Conservation (phyloP, 2,329 filamentous ascomycete species). For the Penicillium sp. region DNA sequence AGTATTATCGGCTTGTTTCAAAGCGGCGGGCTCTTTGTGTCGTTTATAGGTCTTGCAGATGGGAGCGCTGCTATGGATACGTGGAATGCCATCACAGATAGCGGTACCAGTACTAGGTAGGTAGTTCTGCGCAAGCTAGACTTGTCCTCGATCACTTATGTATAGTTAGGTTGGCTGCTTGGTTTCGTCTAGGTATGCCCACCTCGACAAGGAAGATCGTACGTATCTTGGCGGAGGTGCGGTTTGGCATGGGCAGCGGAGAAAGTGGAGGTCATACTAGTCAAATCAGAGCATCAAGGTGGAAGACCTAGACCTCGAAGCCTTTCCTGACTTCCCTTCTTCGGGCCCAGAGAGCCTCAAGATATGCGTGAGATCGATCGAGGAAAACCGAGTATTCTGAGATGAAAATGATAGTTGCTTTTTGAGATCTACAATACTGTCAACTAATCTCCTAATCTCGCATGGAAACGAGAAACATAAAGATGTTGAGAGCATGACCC, state of each 20-base stretch:
- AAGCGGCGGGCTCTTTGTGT: constrained; percentile 1
- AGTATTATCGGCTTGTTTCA: too few species aligned
- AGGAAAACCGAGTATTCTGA: not conserved
- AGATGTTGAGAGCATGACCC: not conserved
- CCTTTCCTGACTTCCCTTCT: not conserved
- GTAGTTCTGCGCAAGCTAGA: not conserved
- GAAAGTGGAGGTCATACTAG: not conserved
- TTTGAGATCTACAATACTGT: not conserved
- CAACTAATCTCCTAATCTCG: not conserved
- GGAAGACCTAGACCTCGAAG: constrained; percentile 4
- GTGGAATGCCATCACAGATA: not conserved
- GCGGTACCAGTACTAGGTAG: not conserved
- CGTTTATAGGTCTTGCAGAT: not conserved
- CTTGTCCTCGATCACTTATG: not conserved
- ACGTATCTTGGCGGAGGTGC: constrained; percentile 3
- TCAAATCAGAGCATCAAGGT: not conserved
- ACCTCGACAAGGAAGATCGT: not conserved
- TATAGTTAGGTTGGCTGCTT: not conserved
- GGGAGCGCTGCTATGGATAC: not conserved
- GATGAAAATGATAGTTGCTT: too few species aligned
- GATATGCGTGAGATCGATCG: not conserved
- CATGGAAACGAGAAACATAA: not conserved
- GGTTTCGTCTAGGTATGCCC: not conserved
- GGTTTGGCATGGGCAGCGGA: constrained; percentile 4
- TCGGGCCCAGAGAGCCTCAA: not conserved